Evolutionary conservation across 2,329 filamentous ascomycete genomes (phyloP).

Genomic region (Aspergillus sp.): DNA sequence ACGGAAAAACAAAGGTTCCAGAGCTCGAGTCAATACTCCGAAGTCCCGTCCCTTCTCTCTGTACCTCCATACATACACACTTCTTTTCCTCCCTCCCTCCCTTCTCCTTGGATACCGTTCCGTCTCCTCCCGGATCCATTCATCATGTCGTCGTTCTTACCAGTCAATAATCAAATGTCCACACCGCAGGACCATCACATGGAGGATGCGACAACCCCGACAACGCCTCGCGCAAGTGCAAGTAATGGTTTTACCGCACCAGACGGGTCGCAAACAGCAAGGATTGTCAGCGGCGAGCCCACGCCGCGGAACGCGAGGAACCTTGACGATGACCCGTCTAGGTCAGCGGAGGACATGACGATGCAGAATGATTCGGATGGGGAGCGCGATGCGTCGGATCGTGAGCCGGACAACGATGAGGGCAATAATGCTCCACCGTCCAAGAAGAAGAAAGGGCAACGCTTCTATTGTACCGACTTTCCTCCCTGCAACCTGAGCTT

Average conservation of each 20-base stretch:
- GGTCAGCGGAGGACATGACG: conserved; percentile 28
- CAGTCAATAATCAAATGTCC: conserved; percentile 50
- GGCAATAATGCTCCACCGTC: conserved; percentile 58
- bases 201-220: conserved; percentile 49
- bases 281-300: neutral
- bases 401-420: conserved; percentile 53
- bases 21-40: neutral
- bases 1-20: too few relatives aligned
- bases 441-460: conserved; percentile 94
- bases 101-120: neutral
- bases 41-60: neutral
- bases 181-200: conserved; percentile 37
- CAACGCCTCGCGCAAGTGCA: conserved; percentile 44
- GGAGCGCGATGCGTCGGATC: conserved; percentile 57
- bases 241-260: neutral
- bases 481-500: conserved; percentile 92
- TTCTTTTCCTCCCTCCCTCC: neutral
- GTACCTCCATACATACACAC: conserved; percentile 5
- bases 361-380: conserved; percentile 57
- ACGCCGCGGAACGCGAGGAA: conserved; percentile 11
- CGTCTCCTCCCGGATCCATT: conserved; percentile 8
- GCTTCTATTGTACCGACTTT: conserved; percentile 93
- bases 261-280: neutral
- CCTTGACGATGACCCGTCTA: conserved; percentile 4
- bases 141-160: conserved; percentile 52